phyloP scores from a whole-genome alignment of 257 asterid species.

The Henckelia pumila region DNA sequence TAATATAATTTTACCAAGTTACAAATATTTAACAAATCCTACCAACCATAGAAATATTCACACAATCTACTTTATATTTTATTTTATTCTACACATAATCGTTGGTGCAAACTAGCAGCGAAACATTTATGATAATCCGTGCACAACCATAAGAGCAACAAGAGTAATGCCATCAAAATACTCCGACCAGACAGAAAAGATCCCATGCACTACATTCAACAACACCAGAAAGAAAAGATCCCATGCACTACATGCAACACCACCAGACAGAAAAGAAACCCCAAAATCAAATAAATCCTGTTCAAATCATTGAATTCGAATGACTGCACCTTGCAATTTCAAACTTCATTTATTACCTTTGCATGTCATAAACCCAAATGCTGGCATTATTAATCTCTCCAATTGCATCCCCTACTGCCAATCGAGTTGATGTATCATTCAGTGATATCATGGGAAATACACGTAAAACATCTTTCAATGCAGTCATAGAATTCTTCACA shows the following conservation, averaged over 20 bases:
- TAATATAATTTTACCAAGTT: too few species aligned
- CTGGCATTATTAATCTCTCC: slow-evolving; percentile 61
- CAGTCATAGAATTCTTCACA: slow-evolving; percentile 62
- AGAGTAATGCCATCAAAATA: slow-evolving; percentile 19
- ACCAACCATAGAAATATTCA: too few species aligned
- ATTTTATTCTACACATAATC: too few species aligned
- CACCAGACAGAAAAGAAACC: background rate
- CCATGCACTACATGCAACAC: background rate
- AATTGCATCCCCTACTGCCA: slow-evolving; percentile 98
- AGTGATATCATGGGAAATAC: slow-evolving; percentile 89
- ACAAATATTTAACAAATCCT: too few species aligned
- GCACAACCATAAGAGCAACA: background rate
- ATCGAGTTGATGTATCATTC: slow-evolving; percentile 62
- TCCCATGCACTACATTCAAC: background rate
- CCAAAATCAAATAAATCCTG: background rate
- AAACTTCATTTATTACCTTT: slow-evolving; percentile 51
- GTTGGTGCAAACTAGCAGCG: slow-evolving; percentile 6
- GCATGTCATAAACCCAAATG: slow-evolving; percentile 89
- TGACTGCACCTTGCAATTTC: slow-evolving; percentile 13
- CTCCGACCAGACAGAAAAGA: slow-evolving; percentile 14
- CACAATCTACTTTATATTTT: too few species aligned
- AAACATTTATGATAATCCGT: slow-evolving; percentile 16
- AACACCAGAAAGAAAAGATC: background rate
- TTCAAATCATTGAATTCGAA: background rate
- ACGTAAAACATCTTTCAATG: slow-evolving; percentile 78